Base-by-base conservation (phyloP, 352 stramenopile genomes). In the Globisporangium takayamanum region DNA sequence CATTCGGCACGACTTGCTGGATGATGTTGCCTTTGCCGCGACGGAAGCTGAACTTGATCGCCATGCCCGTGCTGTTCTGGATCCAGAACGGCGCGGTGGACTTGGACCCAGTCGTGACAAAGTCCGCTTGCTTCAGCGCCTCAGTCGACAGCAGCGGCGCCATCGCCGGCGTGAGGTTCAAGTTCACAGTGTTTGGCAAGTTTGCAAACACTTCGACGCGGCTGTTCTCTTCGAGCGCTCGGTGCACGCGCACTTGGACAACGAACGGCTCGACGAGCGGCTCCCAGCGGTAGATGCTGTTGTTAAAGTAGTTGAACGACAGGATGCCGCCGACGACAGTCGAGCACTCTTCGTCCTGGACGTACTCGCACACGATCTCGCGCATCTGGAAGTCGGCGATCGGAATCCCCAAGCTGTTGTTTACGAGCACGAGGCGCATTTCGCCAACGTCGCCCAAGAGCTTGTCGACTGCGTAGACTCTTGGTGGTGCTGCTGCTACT, bases 281-380 rank as follows among this genome's bases (percentile, higher is more conserved):
- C 60, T 95, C 86, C 86, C 86, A 95, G 53, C 84, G 78, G 54
- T 95, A 95, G 58, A 95, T 95, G 53, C 86, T 93, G 67, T 95
- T 95, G 72, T 95, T 95, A 67, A 95, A 95, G 60, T 93, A 95
- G 59, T 93, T 92, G 58, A 92, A 80, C 28, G 84, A 77, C 51
- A 95, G 41, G 18, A 88, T 92, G 5, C 78, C 82, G 15, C 86
- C 86, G 46, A 92, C 64, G 10, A 80, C 86, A 25, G 85, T 89
- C 30, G 82, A 91, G 55, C 81, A 92, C 42, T 90, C 83, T 60
- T 94, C 80, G 50, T 92, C 80, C 70, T 91, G 73, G 12, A 91
- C 87, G 52, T 92, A 93, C 68, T 95, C 81, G 57, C 86, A 95
- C 53, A 91, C 84, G 56, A 95, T 94, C 37, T 95, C 86, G 12